Conservation (phyloP, 2,329 filamentous ascomycete species). For the Blastomyces gilchristii region DNA sequence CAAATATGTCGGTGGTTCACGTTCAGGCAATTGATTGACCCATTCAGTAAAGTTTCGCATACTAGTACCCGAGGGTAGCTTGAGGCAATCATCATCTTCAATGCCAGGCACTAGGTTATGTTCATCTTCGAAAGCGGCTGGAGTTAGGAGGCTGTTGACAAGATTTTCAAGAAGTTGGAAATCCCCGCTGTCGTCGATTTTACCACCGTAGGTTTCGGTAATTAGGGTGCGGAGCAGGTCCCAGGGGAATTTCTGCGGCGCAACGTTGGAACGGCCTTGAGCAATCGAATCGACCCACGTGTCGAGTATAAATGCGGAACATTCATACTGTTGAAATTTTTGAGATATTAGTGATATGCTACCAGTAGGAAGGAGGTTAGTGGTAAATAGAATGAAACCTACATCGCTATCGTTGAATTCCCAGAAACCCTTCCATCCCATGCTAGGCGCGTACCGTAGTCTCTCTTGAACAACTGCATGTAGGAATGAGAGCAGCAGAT, state of each 20-base stretch:
- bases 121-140: constrained; percentile 81
- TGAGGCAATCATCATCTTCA: constrained; percentile 51
- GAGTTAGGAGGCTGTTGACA: constrained; percentile 69
- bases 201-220: constrained; percentile 92
- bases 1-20: constrained; percentile 90
- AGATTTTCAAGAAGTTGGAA: constrained; percentile 63
- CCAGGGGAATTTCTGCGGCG: constrained; percentile 91
- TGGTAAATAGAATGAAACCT: constrained; percentile 39
- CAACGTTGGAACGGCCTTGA: constrained; percentile 80
- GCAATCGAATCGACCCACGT: constrained; percentile 81
- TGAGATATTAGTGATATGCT: constrained; percentile 16
- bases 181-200: constrained; percentile 86
- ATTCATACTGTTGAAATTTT: constrained; percentile 63
- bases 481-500: constrained; percentile 83
- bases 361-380: not conserved
- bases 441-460: constrained; percentile 79
- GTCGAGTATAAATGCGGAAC: constrained; percentile 90
- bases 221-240: constrained; percentile 85
- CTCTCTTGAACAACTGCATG: constrained; percentile 94
- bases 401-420: constrained; percentile 99
- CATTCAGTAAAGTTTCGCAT: constrained; percentile 80
- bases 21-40: constrained; percentile 85
- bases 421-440: constrained; percentile 99
- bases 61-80: constrained; percentile 68
- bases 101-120: constrained; percentile 72